A percentile compares a stretch with the other conserved stretches of the same genome.
Conservation (phyloP, 352 stramenopile genomes). For the Hyaloperonospora arabidopsidis region DNA sequence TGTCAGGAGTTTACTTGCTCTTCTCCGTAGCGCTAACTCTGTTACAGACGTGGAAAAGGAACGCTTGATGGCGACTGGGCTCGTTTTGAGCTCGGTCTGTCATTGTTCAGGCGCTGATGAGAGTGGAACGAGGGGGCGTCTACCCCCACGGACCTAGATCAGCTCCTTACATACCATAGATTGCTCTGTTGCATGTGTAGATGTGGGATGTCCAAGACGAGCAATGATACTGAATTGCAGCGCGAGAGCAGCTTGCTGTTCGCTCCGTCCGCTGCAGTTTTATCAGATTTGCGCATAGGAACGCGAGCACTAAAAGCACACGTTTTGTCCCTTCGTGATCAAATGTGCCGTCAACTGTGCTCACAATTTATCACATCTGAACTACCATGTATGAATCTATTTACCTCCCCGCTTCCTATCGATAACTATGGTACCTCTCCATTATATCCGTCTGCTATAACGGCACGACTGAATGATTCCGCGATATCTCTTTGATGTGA, state of each 20-base stretch:
- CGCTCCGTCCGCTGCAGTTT: conserved; percentile 54
- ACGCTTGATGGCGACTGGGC: conserved; percentile 49
- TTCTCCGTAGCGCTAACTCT: conserved; percentile 61
- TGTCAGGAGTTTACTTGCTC: conserved; percentile 76
- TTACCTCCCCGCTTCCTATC: too few relatives aligned
- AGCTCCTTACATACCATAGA: conserved; percentile 52
- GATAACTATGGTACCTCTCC: too few relatives aligned
- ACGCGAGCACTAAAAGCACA: conserved; percentile 85
- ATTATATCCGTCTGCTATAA: too few relatives aligned
- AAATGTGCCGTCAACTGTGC: conserved; percentile 82
- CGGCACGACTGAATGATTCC: too few relatives aligned
- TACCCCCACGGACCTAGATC: conserved; percentile 54
- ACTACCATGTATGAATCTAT: background rate
- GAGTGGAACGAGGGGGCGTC: conserved; percentile 49
- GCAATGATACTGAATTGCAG: conserved; percentile 80
- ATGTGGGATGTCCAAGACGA: conserved; percentile 4
- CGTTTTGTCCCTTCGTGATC: conserved; percentile 65
- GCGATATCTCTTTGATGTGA: too few relatives aligned
- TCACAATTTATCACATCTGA: conserved; percentile 34
- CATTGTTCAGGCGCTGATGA: conserved; percentile 67
- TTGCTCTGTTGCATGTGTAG: background rate
- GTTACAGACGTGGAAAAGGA: conserved; percentile 78
- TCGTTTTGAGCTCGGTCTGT: conserved; percentile 63
- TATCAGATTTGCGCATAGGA: conserved; percentile 74
- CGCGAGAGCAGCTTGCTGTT: conserved; percentile 25